These are phyloP conservation scores for Aureobasidium mangrovei DNA, from an alignment of 2,329 filamentous ascomycete genomes.

Conservation along the genomic window DNA sequence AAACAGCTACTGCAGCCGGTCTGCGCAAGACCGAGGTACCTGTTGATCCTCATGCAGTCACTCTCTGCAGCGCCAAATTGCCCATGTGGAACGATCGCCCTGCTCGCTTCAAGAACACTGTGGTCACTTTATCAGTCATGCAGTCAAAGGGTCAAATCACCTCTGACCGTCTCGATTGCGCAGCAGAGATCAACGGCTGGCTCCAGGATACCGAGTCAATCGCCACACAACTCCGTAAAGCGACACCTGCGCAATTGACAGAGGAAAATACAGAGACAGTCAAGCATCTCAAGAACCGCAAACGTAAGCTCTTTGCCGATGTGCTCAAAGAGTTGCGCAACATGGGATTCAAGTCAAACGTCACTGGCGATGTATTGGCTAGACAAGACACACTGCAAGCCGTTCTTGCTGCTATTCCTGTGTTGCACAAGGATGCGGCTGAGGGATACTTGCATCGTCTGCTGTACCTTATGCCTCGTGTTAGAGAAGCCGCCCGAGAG, in stretches of 20 bases:
- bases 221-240: conserved; percentile 61
- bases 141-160: conserved; percentile 49
- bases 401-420: conserved; percentile 52
- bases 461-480: conserved; percentile 61
- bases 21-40: conserved; percentile 3
- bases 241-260: conserved; percentile 70
- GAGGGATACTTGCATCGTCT: conserved; percentile 74
- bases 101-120: conserved; percentile 61
- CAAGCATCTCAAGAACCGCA: conserved; percentile 83
- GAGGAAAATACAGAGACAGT: conserved; percentile 79
- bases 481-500: conserved; percentile 58
- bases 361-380: conserved; percentile 62
- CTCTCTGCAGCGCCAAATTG: conserved; percentile 13
- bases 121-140: conserved; percentile 68
- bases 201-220: conserved; percentile 11
- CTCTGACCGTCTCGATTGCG: conserved; percentile 45
- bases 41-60: not conserved
- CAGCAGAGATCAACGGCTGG: conserved; percentile 26
- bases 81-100: conserved; percentile 37
- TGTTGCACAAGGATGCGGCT: conserved; percentile 31
- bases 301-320: conserved; percentile 83
- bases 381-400: conserved; percentile 63
- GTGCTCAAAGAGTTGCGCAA: conserved; percentile 71
- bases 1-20: not conserved
- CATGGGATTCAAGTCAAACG: conserved; percentile 84